Conservation (phyloP, 208 protist species). For the Acanthamoeba royreba region DNA sequence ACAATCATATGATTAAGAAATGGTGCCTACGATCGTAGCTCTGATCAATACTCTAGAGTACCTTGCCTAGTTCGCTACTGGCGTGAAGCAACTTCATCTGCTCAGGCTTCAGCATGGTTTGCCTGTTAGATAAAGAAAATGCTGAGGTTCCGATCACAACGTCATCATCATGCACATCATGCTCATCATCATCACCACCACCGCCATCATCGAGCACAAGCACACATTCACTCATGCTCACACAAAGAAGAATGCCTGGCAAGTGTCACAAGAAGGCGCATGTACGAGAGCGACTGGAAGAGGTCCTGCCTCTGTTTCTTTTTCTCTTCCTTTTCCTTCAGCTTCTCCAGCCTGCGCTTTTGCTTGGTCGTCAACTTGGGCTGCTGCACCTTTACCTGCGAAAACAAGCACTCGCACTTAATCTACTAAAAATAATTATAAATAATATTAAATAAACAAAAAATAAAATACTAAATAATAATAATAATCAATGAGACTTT, state of each 20-base stretch:
- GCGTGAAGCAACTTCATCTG: conserved; percentile 16
- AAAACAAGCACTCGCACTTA: too few species aligned
- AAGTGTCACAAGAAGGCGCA: neutral
- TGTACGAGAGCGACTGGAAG: conserved; percentile 21
- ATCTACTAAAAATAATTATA: too few species aligned
- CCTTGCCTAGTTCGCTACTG: conserved; percentile 14
- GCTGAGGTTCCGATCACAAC: neutral
- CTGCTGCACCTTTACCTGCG: too few species aligned
- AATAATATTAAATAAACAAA: too few species aligned
- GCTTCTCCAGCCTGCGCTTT: neutral
- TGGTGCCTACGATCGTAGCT: neutral
- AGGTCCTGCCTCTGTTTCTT: neutral
- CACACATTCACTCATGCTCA: too few species aligned
- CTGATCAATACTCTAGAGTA: neutral
- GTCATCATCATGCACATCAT: neutral
- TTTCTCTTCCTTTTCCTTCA: conserved; percentile 8
- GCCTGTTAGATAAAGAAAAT: neutral
- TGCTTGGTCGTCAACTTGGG: conserved; percentile 9
- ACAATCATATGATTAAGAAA: neutral
- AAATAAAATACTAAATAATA: too few species aligned
- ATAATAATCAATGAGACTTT: too few species aligned
- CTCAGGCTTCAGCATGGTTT: neutral
- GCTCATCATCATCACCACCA: too few species aligned
- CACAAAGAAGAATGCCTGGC: neutral
- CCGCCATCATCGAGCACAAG: too few species aligned